A percentile compares a stretch with the other conserved stretches of the same genome.
Conservation (phyloP, 371 early-diverging fungal genomes). For the Nematocida parisii region DNA sequence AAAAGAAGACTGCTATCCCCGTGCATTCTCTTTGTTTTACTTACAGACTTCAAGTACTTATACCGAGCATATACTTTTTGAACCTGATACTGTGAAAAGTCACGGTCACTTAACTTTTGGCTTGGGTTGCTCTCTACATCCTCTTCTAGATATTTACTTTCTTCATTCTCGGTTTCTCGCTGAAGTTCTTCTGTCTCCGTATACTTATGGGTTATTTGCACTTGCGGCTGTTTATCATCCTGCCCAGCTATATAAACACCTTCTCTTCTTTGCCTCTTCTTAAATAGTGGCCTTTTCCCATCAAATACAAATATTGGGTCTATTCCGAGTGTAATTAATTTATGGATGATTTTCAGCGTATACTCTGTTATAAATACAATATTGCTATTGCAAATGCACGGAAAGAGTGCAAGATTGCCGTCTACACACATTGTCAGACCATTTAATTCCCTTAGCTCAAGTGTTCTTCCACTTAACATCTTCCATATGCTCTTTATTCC, state of each 20-base stretch:
- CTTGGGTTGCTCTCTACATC: neutral
- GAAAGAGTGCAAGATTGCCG: conserved; percentile 40
- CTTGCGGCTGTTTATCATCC: neutral
- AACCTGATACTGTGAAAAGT: conserved; percentile 37
- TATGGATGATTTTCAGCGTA: conserved; percentile 20
- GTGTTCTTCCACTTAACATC: conserved; percentile 22
- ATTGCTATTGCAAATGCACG: conserved; percentile 6
- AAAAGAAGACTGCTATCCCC: conserved; percentile 25
- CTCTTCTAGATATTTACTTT: neutral
- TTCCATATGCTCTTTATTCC: conserved; percentile 48
- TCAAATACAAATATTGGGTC: conserved; percentile 59
- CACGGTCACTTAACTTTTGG: neutral
- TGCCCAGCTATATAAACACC: neutral
- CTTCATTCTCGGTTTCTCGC: neutral
- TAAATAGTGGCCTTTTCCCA: conserved; percentile 42
- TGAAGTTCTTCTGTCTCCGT: neutral
- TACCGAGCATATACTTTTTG: conserved; percentile 32
- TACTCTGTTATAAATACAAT: conserved; percentile 46
- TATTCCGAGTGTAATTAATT: conserved; percentile 20
- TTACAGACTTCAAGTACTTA: conserved; percentile 25
- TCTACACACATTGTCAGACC: conserved; percentile 38
- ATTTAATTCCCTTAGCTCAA: conserved; percentile 17
- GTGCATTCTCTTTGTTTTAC: conserved; percentile 37
- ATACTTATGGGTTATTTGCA: neutral
- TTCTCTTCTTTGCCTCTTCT: conserved; percentile 9